A percentile compares a stretch with the other conserved stretches of the same genome.
Evolutionary conservation across 805 yeast genomes (phyloP).

Genomic region (Priceomyces medius): DNA sequence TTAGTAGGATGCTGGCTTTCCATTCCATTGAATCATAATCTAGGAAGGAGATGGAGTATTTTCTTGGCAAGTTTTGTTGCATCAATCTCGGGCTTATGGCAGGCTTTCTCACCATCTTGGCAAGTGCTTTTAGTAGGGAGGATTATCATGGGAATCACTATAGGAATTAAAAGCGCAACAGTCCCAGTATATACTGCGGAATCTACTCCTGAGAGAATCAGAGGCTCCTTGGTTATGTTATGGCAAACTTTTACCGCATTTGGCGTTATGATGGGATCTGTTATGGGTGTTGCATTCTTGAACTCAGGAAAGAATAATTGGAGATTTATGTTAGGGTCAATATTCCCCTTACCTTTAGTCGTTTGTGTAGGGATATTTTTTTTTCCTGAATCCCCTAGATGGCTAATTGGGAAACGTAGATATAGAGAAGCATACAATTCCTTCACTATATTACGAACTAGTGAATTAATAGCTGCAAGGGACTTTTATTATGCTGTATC

Average conservation of each 20-base stretch:
- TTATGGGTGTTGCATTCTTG: conserved; percentile 11
- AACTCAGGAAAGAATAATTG: conserved; percentile 7
- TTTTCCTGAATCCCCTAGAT: conserved; percentile 27
- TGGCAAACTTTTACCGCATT: conserved; percentile 17
- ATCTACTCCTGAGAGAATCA: conserved; percentile 11
- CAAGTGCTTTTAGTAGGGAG: conserved; percentile 11
- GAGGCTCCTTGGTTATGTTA: conserved; percentile 11
- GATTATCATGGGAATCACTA: conserved; percentile 14
- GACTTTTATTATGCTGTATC: conserved; percentile 12
- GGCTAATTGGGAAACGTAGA: conserved; percentile 17
- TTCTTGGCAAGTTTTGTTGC: conserved; percentile 11
- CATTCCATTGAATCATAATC: conserved; percentile 8
- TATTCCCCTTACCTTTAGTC: conserved; percentile 11
- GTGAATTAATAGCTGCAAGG: conserved; percentile 11
- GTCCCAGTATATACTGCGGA: conserved; percentile 16
- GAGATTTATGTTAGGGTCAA: conserved; percentile 17
- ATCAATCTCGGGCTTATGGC: conserved; percentile 13
- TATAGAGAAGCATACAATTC: conserved; percentile 15
- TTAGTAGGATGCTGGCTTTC: conserved; percentile 10
- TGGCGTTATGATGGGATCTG: conserved; percentile 17
- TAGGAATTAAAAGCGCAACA: conserved; percentile 14
- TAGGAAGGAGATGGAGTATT: conserved; percentile 13
- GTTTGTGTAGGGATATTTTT: conserved; percentile 13
- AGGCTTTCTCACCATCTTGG: conserved; percentile 12
- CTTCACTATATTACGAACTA: conserved; percentile 9